Evolutionary conservation across 768 basidiomycete genomes (phyloP).

Genomic region (Panaeolus papilionaceus): DNA sequence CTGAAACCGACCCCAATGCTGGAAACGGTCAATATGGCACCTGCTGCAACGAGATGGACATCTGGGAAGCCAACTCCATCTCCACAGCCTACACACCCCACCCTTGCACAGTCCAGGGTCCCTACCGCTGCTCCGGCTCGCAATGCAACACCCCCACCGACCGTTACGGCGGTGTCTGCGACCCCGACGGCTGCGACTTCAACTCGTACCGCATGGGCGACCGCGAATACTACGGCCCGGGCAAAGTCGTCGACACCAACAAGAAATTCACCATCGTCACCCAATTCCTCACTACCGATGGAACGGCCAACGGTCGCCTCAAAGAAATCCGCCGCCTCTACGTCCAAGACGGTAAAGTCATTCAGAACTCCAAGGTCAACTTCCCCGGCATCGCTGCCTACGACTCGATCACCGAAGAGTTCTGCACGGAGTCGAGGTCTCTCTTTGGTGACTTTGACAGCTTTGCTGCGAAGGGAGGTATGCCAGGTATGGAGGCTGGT

Average conservation of each 20-base stretch:
- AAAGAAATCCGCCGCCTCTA: slow-evolving; percentile 58
- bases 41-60: slow-evolving; percentile 48
- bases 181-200: slow-evolving; percentile 63
- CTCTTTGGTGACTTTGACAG: slow-evolving; percentile 51
- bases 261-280: slow-evolving; percentile 61
- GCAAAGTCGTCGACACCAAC: slow-evolving; percentile 25
- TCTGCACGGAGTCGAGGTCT: slow-evolving; percentile 52
- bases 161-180: slow-evolving; percentile 51
- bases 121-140: slow-evolving; percentile 46
- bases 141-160: slow-evolving; percentile 38
- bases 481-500: slow-evolving; percentile 41
- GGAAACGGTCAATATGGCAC: slow-evolving; percentile 26
- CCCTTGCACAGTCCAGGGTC: slow-evolving; percentile 44
- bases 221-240: slow-evolving; percentile 49
- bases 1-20: slow-evolving; percentile 27
- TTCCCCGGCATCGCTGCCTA: slow-evolving; percentile 43
- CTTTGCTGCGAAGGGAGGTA: slow-evolving; percentile 50
- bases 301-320: slow-evolving; percentile 50
- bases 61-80: slow-evolving; percentile 60
- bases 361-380: slow-evolving; percentile 52
- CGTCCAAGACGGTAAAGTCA: slow-evolving; percentile 56
- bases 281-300: slow-evolving; percentile 55
- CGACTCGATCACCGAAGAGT: slow-evolving; percentile 53
- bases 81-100: slow-evolving; percentile 59
- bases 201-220: slow-evolving; percentile 62